Evolutionary conservation across 2,329 filamentous ascomycete species (phyloP).

Genomic region (Didymella pinodella): DNA sequence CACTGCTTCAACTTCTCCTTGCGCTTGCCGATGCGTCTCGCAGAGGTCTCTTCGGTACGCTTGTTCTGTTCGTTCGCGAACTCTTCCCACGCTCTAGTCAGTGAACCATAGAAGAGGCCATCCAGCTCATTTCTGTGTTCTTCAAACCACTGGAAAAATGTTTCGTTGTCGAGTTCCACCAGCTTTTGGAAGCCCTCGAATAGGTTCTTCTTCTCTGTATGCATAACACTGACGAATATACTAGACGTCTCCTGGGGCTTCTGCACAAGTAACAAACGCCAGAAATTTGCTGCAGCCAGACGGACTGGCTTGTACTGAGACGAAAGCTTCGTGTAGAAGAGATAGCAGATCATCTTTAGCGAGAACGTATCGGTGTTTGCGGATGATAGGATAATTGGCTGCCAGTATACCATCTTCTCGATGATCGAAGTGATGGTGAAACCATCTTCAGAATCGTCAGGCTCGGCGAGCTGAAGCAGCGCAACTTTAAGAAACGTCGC

Average conservation of each 20-base stretch:
- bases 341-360: slow-evolving; percentile 86
- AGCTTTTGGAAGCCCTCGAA: slow-evolving; percentile 82
- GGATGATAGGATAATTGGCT: slow-evolving; percentile 83
- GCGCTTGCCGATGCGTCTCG: slow-evolving; percentile 73
- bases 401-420: slow-evolving; percentile 92
- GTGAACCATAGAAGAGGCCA: slow-evolving; percentile 78
- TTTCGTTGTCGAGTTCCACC: slow-evolving; percentile 85
- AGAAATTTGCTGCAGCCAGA: slow-evolving; percentile 79
- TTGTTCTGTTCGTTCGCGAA: slow-evolving; percentile 86
- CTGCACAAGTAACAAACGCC: slow-evolving; percentile 92
- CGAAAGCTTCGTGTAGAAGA: slow-evolving; percentile 88
- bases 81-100: slow-evolving; percentile 86
- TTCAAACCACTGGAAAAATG: slow-evolving; percentile 89
- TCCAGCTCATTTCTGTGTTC: slow-evolving; percentile 81
- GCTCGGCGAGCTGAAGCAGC: slow-evolving; percentile 81
- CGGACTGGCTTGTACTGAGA: slow-evolving; percentile 73
- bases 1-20: slow-evolving; percentile 84
- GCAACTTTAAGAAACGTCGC: slow-evolving; percentile 80
- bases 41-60: slow-evolving; percentile 78
- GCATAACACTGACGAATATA: slow-evolving; percentile 76
- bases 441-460: slow-evolving; percentile 72
- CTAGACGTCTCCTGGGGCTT: slow-evolving; percentile 82
- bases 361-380: slow-evolving; percentile 82
- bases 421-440: slow-evolving; percentile 74
- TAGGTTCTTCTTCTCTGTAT: slow-evolving; percentile 73